Conservation (phyloP, 2,329 filamentous ascomycete genomes). For the Exophiala sp. region DNA sequence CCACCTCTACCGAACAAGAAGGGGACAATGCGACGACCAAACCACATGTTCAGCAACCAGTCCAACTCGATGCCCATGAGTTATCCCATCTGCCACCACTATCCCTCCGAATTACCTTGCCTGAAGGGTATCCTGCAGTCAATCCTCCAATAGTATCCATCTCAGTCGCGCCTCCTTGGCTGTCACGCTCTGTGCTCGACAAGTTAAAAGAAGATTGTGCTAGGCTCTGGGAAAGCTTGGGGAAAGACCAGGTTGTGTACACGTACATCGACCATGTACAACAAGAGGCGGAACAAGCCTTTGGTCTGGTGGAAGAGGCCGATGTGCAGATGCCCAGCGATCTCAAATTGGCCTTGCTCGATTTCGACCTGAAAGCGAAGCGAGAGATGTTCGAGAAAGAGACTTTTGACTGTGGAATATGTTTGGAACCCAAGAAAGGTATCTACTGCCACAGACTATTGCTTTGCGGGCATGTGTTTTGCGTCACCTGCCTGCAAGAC, state of each 20-base stretch:
- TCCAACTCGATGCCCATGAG: slow-evolving; percentile 32
- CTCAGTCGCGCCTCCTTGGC: slow-evolving; percentile 48
- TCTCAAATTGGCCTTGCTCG: slow-evolving; percentile 64
- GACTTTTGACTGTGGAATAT: slow-evolving; percentile 84
- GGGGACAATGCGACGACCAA: slow-evolving; percentile 25
- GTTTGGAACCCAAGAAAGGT: slow-evolving; percentile 88
- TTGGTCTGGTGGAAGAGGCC: slow-evolving; percentile 43
- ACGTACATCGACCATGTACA: slow-evolving; percentile 57
- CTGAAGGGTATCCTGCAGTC: slow-evolving; percentile 51
- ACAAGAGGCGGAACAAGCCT: slow-evolving; percentile 51
- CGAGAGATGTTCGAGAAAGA: slow-evolving; percentile 70
- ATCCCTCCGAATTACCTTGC: slow-evolving; percentile 48
- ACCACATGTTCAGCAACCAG: background rate
- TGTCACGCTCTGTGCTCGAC: slow-evolving; percentile 42
- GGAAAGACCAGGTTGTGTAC: slow-evolving; percentile 52
- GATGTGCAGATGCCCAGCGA: slow-evolving; percentile 42
- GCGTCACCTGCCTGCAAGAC: slow-evolving; percentile 74
- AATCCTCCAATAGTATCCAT: slow-evolving; percentile 48
- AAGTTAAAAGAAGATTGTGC: slow-evolving; percentile 44
- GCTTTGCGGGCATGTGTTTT: slow-evolving; percentile 87
- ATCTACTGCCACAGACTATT: slow-evolving; percentile 71
- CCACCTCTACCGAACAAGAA: slow-evolving; percentile 37
- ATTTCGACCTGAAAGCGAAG: slow-evolving; percentile 70
- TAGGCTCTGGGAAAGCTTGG: slow-evolving; percentile 56
- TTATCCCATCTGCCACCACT: slow-evolving; percentile 54